Evolutionary conservation across 768 basidiomycete genomes (phyloP), one percentile per base, ranked within the genome.

Genomic region (Nidularia sp.): DNA sequence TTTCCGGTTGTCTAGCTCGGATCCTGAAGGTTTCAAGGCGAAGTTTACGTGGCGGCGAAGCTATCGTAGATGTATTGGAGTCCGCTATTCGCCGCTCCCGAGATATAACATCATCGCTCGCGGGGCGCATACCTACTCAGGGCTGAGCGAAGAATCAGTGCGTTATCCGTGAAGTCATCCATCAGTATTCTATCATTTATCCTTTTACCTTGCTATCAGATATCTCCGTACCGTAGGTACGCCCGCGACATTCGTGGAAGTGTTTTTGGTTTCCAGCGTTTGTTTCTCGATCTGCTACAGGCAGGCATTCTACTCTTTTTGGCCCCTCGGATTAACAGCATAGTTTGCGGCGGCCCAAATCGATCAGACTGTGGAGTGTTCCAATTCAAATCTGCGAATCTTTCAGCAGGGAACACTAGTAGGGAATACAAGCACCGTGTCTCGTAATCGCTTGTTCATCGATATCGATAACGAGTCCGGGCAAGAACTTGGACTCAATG

Each of bases 401-500:
- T n/a, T n/a, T 45, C 44, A 45, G 25, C 44, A 10, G 13, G 44
- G 44, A 45, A 45, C 2, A 45, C 25, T 10, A 45, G n/a, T 13
- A 22, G 44, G 44, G 44, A 45, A 45, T 45, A 45, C 44, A 13
- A 45, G 25, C n/a, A 45, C 44, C 44, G 44, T n/a, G 44, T 45
- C 44, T 45, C 55, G 55, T 55, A 57, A 57, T 46, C 47, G 29
- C 45, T 9, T 32, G 43, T 49, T 8, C 50, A 65, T 66, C 65
- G 62, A 61, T 62, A 67, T 66, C 64, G 66, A 67, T 67, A 67
- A 60, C 58, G 56, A 48, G 47, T 49, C 45, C 29, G 18, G 45
- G 36, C 31, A 51, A 43, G 49, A 49, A 45, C 55, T 33, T 22
- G 46, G 34, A 50, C 32, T 15, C 42, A 48, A 49, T 48, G 43